Evolutionary conservation across 352 stramenopile species (phyloP).

Genomic region (Phytophthora idaei): DNA sequence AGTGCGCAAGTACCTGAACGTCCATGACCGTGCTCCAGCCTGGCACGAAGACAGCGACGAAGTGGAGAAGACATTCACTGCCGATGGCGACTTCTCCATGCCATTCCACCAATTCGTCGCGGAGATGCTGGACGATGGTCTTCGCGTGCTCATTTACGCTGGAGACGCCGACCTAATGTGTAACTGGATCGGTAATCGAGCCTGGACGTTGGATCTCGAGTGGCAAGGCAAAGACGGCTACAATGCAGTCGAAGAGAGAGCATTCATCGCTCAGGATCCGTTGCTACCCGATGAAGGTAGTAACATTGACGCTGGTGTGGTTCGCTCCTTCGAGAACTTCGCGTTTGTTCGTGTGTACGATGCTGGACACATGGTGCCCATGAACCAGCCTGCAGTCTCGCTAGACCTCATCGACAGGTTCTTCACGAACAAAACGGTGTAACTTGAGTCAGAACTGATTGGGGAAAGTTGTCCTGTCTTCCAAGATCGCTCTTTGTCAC

Average conservation of each 20-base stretch:
- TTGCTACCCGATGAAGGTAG: constrained; percentile 19
- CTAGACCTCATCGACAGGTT: constrained; percentile 61
- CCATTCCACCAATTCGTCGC: constrained; percentile 85
- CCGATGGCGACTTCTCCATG: constrained; percentile 92
- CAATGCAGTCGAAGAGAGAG: constrained; percentile 44
- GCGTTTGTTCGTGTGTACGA: constrained; percentile 57
- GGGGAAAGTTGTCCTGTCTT: constrained; percentile 2
- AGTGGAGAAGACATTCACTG: constrained; percentile 83
- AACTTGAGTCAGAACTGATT: constrained; percentile 3
- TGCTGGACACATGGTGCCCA: constrained; percentile 65
- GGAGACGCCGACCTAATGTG: constrained; percentile 96
- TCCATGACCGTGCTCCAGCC: constrained; percentile 34
- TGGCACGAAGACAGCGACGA: constrained; percentile 92
- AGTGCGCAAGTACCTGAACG: constrained; percentile 39
- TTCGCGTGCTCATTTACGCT: constrained; percentile 93
- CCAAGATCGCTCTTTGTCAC: neutral
- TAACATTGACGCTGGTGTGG: constrained; percentile 35
- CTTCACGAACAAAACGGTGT: constrained; percentile 40
- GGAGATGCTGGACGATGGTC: constrained; percentile 75
- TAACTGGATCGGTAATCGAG: constrained; percentile 95
- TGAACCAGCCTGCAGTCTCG: constrained; percentile 48
- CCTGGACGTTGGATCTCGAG: constrained; percentile 91
- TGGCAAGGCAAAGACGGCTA: constrained; percentile 90
- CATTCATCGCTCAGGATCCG: constrained; percentile 40
- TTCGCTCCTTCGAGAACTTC: constrained; percentile 48